Evolutionary conservation across 768 basidiomycete species (phyloP).

Genomic region (Pleurotus tuber-regium): DNA sequence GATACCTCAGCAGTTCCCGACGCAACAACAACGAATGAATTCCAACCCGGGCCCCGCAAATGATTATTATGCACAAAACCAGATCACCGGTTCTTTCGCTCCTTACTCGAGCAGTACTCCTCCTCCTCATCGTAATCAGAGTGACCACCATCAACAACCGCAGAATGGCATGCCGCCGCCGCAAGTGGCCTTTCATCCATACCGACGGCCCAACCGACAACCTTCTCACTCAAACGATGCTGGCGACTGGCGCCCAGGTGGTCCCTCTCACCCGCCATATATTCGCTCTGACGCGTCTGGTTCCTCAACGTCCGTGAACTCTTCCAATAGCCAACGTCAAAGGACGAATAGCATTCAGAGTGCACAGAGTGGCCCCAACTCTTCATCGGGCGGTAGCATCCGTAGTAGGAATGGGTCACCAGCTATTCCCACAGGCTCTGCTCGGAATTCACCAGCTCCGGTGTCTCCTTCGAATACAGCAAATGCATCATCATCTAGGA

Average conservation of each 20-base stretch:
- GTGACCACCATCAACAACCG: conserved; percentile 40
- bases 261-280: conserved; percentile 71
- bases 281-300: conserved; percentile 76
- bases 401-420: conserved; percentile 36
- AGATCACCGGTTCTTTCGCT: conserved; percentile 48
- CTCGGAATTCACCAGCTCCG: conserved; percentile 25
- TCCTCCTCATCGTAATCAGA: conserved; percentile 55
- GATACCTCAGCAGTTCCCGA: conserved; percentile 45
- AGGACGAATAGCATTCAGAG: conserved; percentile 75
- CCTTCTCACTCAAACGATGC: conserved; percentile 32
- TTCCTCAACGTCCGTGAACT: conserved; percentile 78
- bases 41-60: conserved; percentile 34
- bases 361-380: conserved; percentile 40
- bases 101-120: conserved; percentile 72
- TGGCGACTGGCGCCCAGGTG: conserved; percentile 49
- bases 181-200: conserved; percentile 73
- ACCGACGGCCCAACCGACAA: conserved; percentile 66
- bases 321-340: conserved; percentile 55
- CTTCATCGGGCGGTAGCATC: conserved; percentile 30
- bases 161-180: conserved; percentile 32
- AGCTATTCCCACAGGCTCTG: conserved; percentile 22
- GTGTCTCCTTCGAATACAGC: conserved; percentile 7
- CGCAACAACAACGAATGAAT: conserved; percentile 34
- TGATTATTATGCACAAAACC: conserved; percentile 61
- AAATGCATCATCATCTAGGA: conserved; percentile 14